Evolutionary conservation across 495 filamentous ascomycete genomes (phyloP).

Genomic region (Aspergillus diversus): DNA sequence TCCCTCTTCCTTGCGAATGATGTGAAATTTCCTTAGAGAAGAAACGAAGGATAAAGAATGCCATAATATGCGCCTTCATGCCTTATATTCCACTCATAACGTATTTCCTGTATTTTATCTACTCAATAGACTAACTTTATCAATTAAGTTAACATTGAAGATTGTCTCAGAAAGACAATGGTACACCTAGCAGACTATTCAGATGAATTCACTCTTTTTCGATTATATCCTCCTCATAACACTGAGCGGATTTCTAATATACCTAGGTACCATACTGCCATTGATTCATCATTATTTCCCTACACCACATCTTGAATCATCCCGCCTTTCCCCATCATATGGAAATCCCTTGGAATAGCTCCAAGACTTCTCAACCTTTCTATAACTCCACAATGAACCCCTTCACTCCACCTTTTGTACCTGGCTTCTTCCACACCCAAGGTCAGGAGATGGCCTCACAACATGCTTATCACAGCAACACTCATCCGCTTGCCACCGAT

Average conservation of each 20-base stretch:
- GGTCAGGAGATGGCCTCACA: conserved; percentile 6
- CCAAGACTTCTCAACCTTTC: neutral
- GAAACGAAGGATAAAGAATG: neutral
- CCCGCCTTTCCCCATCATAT: neutral
- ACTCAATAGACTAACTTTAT: neutral
- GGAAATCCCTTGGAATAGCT: neutral
- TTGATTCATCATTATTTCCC: neutral
- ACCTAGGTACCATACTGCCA: neutral
- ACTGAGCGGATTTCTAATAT: neutral
- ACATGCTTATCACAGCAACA: neutral
- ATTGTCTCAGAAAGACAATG: neutral
- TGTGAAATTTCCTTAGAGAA: neutral
- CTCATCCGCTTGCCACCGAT: neutral
- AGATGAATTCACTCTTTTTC: neutral
- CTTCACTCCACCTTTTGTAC: conserved; percentile 12
- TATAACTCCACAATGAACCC: conserved; percentile 11
- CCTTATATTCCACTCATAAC: neutral
- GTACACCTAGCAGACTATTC: neutral
- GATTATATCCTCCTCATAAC: neutral
- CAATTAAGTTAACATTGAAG: neutral
- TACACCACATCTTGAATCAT: neutral
- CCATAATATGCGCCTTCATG: neutral
- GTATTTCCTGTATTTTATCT: neutral
- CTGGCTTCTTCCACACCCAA: conserved; percentile 5
- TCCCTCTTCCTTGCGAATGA: neutral